Conservation (phyloP, 2,329 filamentous ascomycete genomes). For the Paracoccidioides brasiliensis region DNA sequence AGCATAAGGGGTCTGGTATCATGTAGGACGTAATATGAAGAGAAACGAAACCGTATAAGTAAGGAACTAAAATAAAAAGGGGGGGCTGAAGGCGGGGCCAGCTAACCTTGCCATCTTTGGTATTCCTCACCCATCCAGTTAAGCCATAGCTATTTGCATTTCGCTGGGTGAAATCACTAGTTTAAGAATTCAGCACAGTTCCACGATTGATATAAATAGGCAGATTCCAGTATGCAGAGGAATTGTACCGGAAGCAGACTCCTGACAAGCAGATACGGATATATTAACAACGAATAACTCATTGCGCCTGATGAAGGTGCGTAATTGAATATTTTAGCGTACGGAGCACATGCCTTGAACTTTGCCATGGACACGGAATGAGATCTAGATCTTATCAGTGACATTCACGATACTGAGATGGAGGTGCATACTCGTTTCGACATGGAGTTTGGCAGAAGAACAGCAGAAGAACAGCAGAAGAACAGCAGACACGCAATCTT, state of each 20-base stretch:
- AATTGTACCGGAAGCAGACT: constrained; percentile 1
- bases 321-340: not conserved
- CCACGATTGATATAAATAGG: not conserved
- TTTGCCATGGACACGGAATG: constrained; percentile 1
- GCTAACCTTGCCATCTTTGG: constrained; percentile 31
- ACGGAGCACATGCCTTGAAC: not conserved
- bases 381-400: not conserved
- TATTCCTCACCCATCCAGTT: constrained; percentile 39
- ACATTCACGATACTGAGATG: not conserved
- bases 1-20: too few relatives aligned
- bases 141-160: constrained; percentile 31
- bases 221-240: not conserved
- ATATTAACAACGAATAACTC: too few relatives aligned
- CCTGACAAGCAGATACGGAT: not conserved
- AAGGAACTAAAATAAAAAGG: too few relatives aligned
- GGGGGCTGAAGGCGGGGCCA: not conserved
- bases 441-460: not conserved
- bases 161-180: constrained; percentile 32
- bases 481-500: too few relatives aligned
- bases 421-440: not conserved
- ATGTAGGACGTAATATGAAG: too few relatives aligned
- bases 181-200: not conserved
- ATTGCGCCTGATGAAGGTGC: not conserved
- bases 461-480: too few relatives aligned
- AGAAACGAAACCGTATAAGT: too few relatives aligned